A percentile compares a stretch with the other conserved stretches of the same genome.
phyloP scores from a whole-genome alignment of 2,329 filamentous ascomycete genomes.

The Talaromyces sp. region DNA sequence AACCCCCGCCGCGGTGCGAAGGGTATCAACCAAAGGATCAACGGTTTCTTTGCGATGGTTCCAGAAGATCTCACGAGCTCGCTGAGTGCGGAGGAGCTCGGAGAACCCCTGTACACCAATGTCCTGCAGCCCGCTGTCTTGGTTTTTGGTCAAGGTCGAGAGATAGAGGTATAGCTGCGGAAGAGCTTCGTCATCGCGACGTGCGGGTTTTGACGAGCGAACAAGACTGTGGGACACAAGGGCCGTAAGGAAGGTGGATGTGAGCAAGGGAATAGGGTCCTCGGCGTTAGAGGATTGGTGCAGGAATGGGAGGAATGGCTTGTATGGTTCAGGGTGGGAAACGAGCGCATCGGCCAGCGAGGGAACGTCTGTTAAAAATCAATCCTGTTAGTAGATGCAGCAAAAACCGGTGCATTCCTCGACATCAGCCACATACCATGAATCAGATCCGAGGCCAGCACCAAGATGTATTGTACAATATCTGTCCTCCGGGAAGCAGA shows the following conservation, averaged over 20 bases:
- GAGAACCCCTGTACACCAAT: slow-evolving; percentile 94
- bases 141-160: slow-evolving; percentile 77
- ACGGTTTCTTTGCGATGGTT: slow-evolving; percentile 83
- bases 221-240: slow-evolving; percentile 69
- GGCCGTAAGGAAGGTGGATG: slow-evolving; percentile 80
- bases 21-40: slow-evolving; percentile 77
- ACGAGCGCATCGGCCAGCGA: slow-evolving; percentile 75
- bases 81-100: slow-evolving; percentile 73
- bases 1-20: slow-evolving; percentile 72
- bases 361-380: slow-evolving; percentile 68
- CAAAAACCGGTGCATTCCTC: background rate
- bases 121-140: slow-evolving; percentile 89
- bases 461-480: slow-evolving; percentile 92
- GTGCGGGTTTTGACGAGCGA: slow-evolving; percentile 60
- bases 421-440: slow-evolving; percentile 61
- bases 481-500: slow-evolving; percentile 82
- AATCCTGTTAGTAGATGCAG: background rate
- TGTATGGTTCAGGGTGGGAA: slow-evolving; percentile 68
- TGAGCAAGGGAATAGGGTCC: slow-evolving; percentile 85
- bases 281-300: slow-evolving; percentile 81
- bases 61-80: slow-evolving; percentile 85
- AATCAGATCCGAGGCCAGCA: slow-evolving; percentile 83
- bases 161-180: slow-evolving; percentile 85
- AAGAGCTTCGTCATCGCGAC: slow-evolving; percentile 73
- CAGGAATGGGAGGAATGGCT: slow-evolving; percentile 82